Base-by-base conservation (phyloP, 805 yeast species). In the Komagataella phaffii region DNA sequence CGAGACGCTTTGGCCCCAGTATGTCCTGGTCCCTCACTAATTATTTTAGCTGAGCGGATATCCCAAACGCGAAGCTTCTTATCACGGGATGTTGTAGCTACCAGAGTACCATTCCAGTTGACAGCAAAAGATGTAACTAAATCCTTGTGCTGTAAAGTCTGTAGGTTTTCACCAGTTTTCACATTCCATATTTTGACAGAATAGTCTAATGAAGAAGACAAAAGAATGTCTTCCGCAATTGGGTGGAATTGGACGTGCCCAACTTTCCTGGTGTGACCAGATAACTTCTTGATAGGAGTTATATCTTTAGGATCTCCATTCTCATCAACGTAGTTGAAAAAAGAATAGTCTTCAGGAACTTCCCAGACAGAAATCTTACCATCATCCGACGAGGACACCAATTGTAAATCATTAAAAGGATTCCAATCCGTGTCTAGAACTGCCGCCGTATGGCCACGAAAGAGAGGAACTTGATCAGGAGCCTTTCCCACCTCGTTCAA, bases 391-490 rank as follows among this genome's bases (percentile, higher is more conserved):
- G 86, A 82, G 50, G 95, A 85, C 3, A 82, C 95, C 51, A 90
- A 67, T 59, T 80, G 76, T 57, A 76, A 73, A 53, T 81, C 82
- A 64, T 91, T 79, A 65, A 90, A 93, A 1, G 99, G 99, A 67
- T 89, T 85, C 74, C 91, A 93, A 53, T 87, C 96, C 0, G 98
- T 91, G 68, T 93, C 99, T 58, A 93, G 75, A 43, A 93, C 97
- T 7, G 95, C 84, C 24, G 96, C 96, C 36, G 90, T 85, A 66
- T 91, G 99, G 14, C 99, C 99, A 61, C 96, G 80, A 68, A 91
- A 93, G 57, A 93, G 74, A 2, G 99, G 93, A 49, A 89, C 90
- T 54, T 83, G 80, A 59, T 93, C 99, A 3, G 96, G 97, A 6
- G 90, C 82, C 64, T 90, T 93, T 7, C 99, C 98, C 17, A 80